Evolutionary conservation across 1,284 basidiomycete species (phyloP).

Genomic region (Caloboletus firmus): DNA sequence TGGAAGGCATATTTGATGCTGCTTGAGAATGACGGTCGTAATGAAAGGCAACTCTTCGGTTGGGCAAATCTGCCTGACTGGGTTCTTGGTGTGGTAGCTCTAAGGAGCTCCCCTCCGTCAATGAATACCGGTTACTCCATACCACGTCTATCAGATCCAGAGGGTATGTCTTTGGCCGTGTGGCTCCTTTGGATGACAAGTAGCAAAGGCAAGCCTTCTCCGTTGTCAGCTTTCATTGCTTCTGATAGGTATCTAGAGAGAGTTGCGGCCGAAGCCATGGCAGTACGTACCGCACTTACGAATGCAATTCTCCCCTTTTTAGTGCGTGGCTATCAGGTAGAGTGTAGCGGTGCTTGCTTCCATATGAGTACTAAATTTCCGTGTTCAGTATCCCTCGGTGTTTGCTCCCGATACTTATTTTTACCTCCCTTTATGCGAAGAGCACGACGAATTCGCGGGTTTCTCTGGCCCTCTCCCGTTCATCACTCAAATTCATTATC

Average conservation of each 20-base stretch:
- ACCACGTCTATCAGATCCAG: conserved; percentile 30
- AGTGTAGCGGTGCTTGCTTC: conserved; percentile 5
- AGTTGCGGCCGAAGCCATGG: conserved; percentile 18
- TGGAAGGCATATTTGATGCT: conserved; percentile 72
- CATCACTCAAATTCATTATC: conserved; percentile 40
- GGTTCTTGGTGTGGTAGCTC: conserved; percentile 23
- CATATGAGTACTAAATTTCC: conserved; percentile 1
- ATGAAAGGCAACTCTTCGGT: conserved; percentile 49
- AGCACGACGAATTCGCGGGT: conserved; percentile 20
- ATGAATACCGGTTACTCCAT: not conserved
- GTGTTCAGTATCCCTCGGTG: conserved; percentile 41
- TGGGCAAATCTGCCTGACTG: conserved; percentile 41
- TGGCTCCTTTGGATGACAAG: conserved; percentile 61
- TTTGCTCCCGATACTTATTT: conserved; percentile 43
- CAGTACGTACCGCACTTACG: conserved; percentile 26
- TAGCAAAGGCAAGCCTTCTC: conserved; percentile 40
- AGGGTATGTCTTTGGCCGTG: conserved; percentile 44
- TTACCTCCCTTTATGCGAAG: conserved; percentile 37
- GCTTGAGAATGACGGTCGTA: conserved; percentile 69
- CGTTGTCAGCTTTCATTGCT: not conserved
- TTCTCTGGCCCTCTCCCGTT: conserved; percentile 35
- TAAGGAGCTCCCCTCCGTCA: conserved; percentile 13
- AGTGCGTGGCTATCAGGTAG: conserved; percentile 40
- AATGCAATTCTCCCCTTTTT: conserved; percentile 34
- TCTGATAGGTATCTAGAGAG: conserved; percentile 26